phyloP scores from a whole-genome alignment of 495 filamentous ascomycete species.

The Neurospora sp. region DNA sequence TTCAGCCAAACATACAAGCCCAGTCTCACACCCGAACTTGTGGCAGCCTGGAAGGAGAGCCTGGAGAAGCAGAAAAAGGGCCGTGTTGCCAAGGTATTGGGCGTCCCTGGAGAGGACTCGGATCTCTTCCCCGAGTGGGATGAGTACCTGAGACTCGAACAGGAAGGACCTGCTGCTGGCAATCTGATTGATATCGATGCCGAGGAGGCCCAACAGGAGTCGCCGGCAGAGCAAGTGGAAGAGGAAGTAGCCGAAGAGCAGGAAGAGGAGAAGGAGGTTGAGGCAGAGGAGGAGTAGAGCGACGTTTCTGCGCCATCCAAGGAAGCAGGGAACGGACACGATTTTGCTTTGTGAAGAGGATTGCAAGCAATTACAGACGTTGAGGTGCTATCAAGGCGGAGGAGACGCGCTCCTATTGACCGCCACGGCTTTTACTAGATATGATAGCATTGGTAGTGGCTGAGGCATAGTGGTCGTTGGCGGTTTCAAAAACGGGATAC shows the following conservation, averaged over 20 bases:
- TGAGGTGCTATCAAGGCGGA: background rate
- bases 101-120: conserved; percentile 75
- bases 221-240: conserved; percentile 1
- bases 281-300: conserved; percentile 3
- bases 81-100: conserved; percentile 72
- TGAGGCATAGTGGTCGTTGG: background rate
- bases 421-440: background rate
- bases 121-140: conserved; percentile 96
- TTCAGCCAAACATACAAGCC: conserved; percentile 95
- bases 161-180: conserved; percentile 44
- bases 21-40: conserved; percentile 56
- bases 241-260: conserved; percentile 5
- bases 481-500: background rate
- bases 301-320: background rate
- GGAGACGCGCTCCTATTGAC: background rate
- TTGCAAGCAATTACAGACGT: background rate
- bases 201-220: conserved; percentile 15
- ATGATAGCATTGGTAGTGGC: background rate
- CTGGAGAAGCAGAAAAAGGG: conserved; percentile 74
- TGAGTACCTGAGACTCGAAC: conserved; percentile 74
- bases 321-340: background rate
- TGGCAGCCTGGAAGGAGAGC: conserved; percentile 66
- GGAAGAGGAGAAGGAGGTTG: conserved; percentile 9
- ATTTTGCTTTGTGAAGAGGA: conserved; percentile 3
- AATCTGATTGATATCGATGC: conserved; percentile 32